Evolutionary conservation across 1,284 basidiomycete species (phyloP).

Genomic region (Schizopora paradoxa): DNA sequence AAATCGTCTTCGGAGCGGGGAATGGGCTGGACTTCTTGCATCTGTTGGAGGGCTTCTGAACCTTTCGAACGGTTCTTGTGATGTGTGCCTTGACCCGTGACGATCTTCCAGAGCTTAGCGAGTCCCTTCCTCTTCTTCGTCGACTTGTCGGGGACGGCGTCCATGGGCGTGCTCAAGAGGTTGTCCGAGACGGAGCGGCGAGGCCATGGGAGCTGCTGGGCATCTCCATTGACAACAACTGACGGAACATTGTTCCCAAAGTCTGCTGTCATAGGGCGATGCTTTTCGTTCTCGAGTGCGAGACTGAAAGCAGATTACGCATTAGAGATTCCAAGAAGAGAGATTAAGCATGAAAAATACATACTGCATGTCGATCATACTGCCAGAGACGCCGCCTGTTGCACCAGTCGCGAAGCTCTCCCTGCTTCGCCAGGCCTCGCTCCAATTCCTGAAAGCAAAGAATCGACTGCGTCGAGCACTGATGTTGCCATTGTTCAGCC

Average conservation of each 20-base stretch:
- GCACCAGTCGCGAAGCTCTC: constrained; percentile 72
- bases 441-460: constrained; percentile 77
- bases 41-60: constrained; percentile 23
- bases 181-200: constrained; percentile 40
- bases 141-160: constrained; percentile 43
- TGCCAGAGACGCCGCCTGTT: constrained; percentile 53
- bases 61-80: constrained; percentile 34
- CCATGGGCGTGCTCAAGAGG: constrained; percentile 34
- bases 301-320: constrained; percentile 40
- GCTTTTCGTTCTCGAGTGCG: constrained; percentile 64
- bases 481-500: no score
- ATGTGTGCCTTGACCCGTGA: constrained; percentile 64
- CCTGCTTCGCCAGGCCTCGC: constrained; percentile 68
- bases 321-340: constrained; percentile 10
- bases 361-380: constrained; percentile 94
- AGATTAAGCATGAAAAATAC: constrained; percentile 31
- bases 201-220: constrained; percentile 13
- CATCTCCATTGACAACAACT: constrained; percentile 46
- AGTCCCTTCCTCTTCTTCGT: constrained; percentile 76
- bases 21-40: constrained; percentile 34
- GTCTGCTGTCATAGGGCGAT: constrained; percentile 39
- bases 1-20: constrained; percentile 57
- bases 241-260: constrained; percentile 35
- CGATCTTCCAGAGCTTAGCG: constrained; percentile 78
- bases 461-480: constrained; percentile 65